Conservation (phyloP, 768 basidiomycete species). For the Rhodotorula graminis region DNA sequence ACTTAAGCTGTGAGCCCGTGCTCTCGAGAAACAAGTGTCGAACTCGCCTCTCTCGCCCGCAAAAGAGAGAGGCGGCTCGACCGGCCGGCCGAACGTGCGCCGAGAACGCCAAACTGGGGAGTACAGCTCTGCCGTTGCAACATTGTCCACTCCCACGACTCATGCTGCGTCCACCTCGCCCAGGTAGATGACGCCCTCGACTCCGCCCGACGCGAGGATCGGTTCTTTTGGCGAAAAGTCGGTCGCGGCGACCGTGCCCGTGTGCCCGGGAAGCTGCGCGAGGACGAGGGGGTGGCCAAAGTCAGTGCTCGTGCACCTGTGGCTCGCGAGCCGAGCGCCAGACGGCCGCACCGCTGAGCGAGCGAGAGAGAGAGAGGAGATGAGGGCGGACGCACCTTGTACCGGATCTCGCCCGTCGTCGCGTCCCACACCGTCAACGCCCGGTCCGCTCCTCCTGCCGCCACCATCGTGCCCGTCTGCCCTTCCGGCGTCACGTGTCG, state of each 20-base stretch:
- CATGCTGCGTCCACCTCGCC: conserved; percentile 37
- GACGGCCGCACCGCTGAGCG: too few relatives aligned
- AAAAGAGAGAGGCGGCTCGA: too few relatives aligned
- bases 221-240: conserved; percentile 96
- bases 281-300: neutral
- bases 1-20: too few relatives aligned
- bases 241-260: conserved; percentile 89
- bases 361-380: conserved; percentile 16
- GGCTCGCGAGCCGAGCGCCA: too few relatives aligned
- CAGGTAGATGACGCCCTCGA: conserved; percentile 38
- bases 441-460: conserved; percentile 51
- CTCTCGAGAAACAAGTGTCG: too few relatives aligned
- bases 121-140: neutral
- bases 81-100: too few relatives aligned
- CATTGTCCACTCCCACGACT: neutral
- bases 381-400: conserved; percentile 41
- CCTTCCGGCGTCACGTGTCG: conserved; percentile 14
- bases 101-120: neutral
- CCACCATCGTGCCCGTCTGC: conserved; percentile 46
- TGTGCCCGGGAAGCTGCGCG: conserved; percentile 81
- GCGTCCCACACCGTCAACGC: conserved; percentile 50
- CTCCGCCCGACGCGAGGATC: conserved; percentile 52
- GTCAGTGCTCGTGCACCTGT: too few relatives aligned
- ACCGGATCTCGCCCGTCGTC: conserved; percentile 41
- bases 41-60: too few relatives aligned